phyloP scores from a whole-genome alignment of 768 basidiomycete species.

The Dioszegia crocea region DNA sequence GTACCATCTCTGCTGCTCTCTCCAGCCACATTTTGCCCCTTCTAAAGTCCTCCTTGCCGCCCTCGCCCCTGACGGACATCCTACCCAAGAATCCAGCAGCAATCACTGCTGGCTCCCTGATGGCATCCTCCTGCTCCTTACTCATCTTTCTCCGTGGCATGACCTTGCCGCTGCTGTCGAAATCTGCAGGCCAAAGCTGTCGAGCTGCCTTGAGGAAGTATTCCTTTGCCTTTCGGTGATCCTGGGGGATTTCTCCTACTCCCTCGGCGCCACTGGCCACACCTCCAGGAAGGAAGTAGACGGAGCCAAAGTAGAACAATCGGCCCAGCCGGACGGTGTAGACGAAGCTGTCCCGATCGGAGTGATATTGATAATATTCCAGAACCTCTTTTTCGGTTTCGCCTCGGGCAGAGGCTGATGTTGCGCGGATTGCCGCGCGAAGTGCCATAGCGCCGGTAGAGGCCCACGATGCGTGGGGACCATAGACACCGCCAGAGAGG shows the following conservation, averaged over 20 bases:
- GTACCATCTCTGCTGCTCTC: constrained; percentile 57
- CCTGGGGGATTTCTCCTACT: constrained; percentile 79
- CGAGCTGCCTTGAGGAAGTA: constrained; percentile 84
- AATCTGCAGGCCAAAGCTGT: constrained; percentile 67
- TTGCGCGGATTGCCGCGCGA: constrained; percentile 76
- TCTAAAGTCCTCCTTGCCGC: constrained; percentile 68
- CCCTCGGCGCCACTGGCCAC: constrained; percentile 83
- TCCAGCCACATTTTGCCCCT: constrained; percentile 92
- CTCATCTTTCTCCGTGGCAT: constrained; percentile 46
- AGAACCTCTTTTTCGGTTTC: constrained; percentile 92
- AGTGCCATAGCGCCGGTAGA: constrained; percentile 73
- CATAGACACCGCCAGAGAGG: constrained; percentile 85
- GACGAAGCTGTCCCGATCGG: constrained; percentile 81
- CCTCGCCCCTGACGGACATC: constrained; percentile 92
- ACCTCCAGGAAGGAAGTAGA: constrained; percentile 74
- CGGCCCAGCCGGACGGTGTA: constrained; percentile 91
- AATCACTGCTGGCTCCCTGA: constrained; percentile 64
- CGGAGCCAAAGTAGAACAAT: constrained; percentile 92
- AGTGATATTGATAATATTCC: constrained; percentile 94
- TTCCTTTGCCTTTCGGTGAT: constrained; percentile 67
- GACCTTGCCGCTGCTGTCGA: constrained; percentile 24
- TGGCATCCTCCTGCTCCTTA: constrained; percentile 46
- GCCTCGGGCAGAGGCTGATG: constrained; percentile 73
- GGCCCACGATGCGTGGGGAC: constrained; percentile 88
- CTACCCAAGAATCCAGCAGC: constrained; percentile 85